A percentile compares a stretch with the other conserved stretches of the same genome.
These are phyloP conservation scores for Ilex paraguariensis DNA, from an alignment of 305 asterid species.

Conservation along the genomic window DNA sequence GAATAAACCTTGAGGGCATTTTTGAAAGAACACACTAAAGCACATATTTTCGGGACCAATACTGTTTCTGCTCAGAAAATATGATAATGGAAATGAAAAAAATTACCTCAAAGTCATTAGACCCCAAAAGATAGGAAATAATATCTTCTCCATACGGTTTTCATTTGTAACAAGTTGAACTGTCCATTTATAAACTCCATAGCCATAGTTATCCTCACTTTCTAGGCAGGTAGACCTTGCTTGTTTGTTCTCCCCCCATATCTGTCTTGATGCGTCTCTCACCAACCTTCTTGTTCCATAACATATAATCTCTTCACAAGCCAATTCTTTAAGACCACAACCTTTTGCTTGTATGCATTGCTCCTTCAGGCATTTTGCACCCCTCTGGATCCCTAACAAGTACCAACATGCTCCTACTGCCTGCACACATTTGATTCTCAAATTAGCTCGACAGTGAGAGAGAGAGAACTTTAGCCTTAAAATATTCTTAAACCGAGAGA, in stretches of 20 bases:
- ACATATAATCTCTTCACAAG: constrained; percentile 62
- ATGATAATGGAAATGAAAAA: not conserved
- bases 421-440: constrained; percentile 23
- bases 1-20: not conserved
- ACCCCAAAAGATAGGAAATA: constrained; percentile 97
- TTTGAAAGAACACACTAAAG: not conserved
- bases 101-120: constrained; percentile 91
- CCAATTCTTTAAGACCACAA: constrained; percentile 44
- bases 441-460: too few relatives aligned
- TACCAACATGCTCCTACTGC: constrained; percentile 99
- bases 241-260: constrained; percentile 56
- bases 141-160: constrained; percentile 78
- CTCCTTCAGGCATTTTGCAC: constrained; percentile 68
- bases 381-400: constrained; percentile 89
- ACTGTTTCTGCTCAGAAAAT: too few relatives aligned
- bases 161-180: constrained; percentile 82
- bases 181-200: constrained; percentile 95
- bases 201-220: constrained; percentile 49
- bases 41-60: not conserved
- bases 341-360: constrained; percentile 42
- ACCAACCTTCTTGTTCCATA: constrained; percentile 54
- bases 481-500: too few relatives aligned
- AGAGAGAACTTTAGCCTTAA: too few relatives aligned
- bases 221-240: constrained; percentile 59
- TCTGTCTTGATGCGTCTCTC: constrained; percentile 34